A percentile compares a stretch with the other conserved stretches of the same genome.
Evolutionary conservation across 352 stramenopile genomes (phyloP).

Genomic region (Aphanomyces euteiches): DNA sequence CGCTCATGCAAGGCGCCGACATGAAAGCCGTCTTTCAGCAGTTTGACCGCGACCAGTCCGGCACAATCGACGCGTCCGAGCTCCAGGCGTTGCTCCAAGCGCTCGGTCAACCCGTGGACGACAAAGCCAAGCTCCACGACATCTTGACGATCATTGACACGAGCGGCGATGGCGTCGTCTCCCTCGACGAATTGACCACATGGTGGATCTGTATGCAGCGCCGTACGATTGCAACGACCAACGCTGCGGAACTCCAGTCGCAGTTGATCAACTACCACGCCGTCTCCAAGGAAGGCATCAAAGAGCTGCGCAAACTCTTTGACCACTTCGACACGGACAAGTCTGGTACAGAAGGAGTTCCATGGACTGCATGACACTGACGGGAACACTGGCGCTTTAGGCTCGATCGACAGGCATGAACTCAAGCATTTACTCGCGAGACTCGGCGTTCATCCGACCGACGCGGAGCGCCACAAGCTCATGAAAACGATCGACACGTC

Average conservation of each 20-base stretch:
- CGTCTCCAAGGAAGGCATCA: slow-evolving; percentile 21
- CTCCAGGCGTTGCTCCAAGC: slow-evolving; percentile 44
- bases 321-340: slow-evolving; percentile 28
- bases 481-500: slow-evolving; percentile 26
- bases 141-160: slow-evolving; percentile 63
- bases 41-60: slow-evolving; percentile 55
- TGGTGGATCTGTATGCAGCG: slow-evolving; percentile 51
- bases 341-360: slow-evolving; percentile 2
- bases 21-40: slow-evolving; percentile 51
- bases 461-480: slow-evolving; percentile 20
- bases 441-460: not conserved
- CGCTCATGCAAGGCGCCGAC: slow-evolving; percentile 33
- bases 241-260: slow-evolving; percentile 9
- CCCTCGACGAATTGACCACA: slow-evolving; percentile 57
- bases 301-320: slow-evolving; percentile 22
- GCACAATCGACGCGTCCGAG: slow-evolving; percentile 49
- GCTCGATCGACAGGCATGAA: slow-evolving; percentile 28
- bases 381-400: not conserved
- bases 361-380: too few relatives aligned
- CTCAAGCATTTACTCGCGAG: slow-evolving; percentile 25
- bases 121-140: slow-evolving; percentile 39
- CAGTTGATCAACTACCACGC: slow-evolving; percentile 28
- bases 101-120: slow-evolving; percentile 49
- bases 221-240: slow-evolving; percentile 10
- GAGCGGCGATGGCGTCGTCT: slow-evolving; percentile 55